Evolutionary conservation across 116 monocot species (phyloP).

Genomic region (Posidonia oceanica): DNA sequence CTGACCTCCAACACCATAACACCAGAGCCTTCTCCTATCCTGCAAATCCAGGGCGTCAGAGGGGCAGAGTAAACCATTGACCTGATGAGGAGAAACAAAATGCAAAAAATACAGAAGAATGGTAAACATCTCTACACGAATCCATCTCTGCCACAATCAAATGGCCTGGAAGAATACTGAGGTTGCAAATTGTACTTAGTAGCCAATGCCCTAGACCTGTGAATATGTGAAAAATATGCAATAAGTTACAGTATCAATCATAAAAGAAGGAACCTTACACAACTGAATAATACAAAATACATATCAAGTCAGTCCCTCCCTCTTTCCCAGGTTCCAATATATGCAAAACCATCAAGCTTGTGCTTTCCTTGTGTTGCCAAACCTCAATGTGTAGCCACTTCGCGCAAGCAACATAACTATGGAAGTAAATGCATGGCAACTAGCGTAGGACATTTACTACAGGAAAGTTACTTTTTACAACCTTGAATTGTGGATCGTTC

Average conservation of each 20-base stretch:
- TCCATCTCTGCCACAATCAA: conserved; percentile 95
- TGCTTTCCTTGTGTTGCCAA: too few relatives aligned
- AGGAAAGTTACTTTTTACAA: too few relatives aligned
- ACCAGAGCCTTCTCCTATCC: conserved; percentile 93
- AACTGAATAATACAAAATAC: background rate
- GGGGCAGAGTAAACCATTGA: background rate
- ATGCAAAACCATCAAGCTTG: too few relatives aligned
- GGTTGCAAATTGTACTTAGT: conserved; percentile 79
- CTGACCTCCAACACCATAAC: conserved; percentile 92
- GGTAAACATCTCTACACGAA: conserved; percentile 57
- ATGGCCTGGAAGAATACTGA: conserved; percentile 70
- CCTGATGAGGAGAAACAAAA: background rate
- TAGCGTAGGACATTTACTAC: too few relatives aligned
- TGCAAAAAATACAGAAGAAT: conserved; percentile 4
- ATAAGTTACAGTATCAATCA: background rate
- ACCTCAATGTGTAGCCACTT: too few relatives aligned
- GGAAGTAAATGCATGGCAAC: too few relatives aligned
- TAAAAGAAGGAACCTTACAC: background rate
- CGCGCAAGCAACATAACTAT: too few relatives aligned
- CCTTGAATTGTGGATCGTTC: too few relatives aligned
- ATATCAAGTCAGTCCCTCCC: too few relatives aligned
- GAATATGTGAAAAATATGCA: background rate
- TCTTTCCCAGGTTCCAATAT: too few relatives aligned
- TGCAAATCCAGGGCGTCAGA: conserved; percentile 19
- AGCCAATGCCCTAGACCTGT: conserved; percentile 75